Base-by-base conservation (phyloP, 176 grass and related monocot genomes). In the Paspalum vaginatum region DNA sequence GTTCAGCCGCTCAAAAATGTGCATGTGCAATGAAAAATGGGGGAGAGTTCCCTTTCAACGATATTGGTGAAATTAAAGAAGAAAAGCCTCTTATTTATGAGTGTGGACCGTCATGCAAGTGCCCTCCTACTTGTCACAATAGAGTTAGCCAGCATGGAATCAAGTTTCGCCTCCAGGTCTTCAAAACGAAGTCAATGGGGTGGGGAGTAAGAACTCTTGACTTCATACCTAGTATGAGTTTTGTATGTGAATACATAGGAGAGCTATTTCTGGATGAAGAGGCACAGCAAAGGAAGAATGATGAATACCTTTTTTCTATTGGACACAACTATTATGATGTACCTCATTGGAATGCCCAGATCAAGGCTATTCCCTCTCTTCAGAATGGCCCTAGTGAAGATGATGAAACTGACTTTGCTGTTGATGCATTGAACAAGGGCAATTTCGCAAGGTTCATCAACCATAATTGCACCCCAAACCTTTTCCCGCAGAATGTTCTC, bases 181-280 rank as follows among this genome's bases (percentile, higher is more conserved):
- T 91, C 80, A 91, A 91, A 70, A 85, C 85, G 0, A 61, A 79
- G 45, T 82, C 22, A 25, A 86, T 74, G 77, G 81, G 87, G 0
- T 93, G 91, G 91, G 91, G 91, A 42, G 72, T 93, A 60, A 76
- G 87, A 62, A 85, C 72, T 77, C 72, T 93, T 61, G 78, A 82
- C 42, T 88, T 77, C 12, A 91, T 94, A 63, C 79, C 85, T 37
- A 44, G 49, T 44, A 89, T 89, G 46, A 79, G 85, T 9, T 94
- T 94, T 84, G 71, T 94, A 4, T 94, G 92, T 60, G 92, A 94
- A 67, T 94, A 91, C 65, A 38, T 78, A 48, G 86, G 89, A 48
- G 89, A 94, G 53, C 5, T 94, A 61, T 40, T 91, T 40, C 14
- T 49, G 39, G 67, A 94, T 4, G 74, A 89, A 52, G 86, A 89